A percentile compares a stretch with the other conserved stretches of the same genome.
Evolutionary conservation across 768 basidiomycete genomes (phyloP).

Genomic region (Lepiota venenata): DNA sequence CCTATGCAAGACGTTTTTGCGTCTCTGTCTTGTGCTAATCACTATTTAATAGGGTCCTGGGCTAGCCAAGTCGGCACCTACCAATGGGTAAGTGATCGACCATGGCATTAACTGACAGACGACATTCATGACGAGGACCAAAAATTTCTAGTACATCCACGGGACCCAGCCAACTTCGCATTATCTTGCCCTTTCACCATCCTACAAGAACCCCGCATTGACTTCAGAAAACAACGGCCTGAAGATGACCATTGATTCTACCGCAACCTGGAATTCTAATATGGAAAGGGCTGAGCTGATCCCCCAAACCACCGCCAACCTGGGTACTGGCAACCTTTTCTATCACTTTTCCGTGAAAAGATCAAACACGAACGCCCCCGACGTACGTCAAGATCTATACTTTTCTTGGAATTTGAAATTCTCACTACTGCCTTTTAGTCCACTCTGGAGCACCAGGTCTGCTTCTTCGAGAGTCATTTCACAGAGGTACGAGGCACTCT

Average conservation of each 20-base stretch:
- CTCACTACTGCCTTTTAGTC: constrained; percentile 28
- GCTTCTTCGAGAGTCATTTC: constrained; percentile 64
- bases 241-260: constrained; percentile 50
- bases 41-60: constrained; percentile 44
- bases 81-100: constrained; percentile 45
- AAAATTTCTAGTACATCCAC: constrained; percentile 44
- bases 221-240: constrained; percentile 48
- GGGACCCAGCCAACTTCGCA: constrained; percentile 46
- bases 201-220: constrained; percentile 58
- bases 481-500: constrained; percentile 38
- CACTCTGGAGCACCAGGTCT: constrained; percentile 55
- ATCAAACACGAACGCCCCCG: constrained; percentile 45
- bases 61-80: constrained; percentile 49
- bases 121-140: not conserved
- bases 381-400: constrained; percentile 30
- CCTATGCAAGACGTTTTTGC: not conserved
- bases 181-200: constrained; percentile 47
- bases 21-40: not conserved
- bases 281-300: constrained; percentile 44
- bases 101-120: not conserved
- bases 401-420: no score
- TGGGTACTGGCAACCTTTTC: constrained; percentile 55
- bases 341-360: constrained; percentile 61
- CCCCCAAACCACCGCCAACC: constrained; percentile 45
- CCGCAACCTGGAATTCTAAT: constrained; percentile 53